A percentile compares a stretch with the other conserved stretches of the same genome.
Evolutionary conservation across 1,139 yeast species (phyloP).

Genomic region (Chernovozyma sophiae-reginae): DNA sequence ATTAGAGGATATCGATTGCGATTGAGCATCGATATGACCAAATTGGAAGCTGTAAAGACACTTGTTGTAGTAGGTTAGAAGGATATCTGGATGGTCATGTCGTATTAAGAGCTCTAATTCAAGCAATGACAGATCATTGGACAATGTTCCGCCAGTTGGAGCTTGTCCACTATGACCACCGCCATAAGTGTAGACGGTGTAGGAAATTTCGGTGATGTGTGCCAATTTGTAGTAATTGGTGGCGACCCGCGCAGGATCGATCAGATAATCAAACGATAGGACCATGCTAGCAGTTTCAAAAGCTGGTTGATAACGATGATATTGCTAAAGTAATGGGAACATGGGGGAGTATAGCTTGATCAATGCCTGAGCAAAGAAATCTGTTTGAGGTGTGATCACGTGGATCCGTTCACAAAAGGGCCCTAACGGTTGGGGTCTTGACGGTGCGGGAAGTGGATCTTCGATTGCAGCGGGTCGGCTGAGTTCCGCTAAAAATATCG

Average conservation of each 20-base stretch:
- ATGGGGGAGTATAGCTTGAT: too few relatives aligned
- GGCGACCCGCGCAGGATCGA: constrained; percentile 7
- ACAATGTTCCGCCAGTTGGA: constrained; percentile 14
- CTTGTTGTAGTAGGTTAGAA: constrained; percentile 58
- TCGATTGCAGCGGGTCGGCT: not conserved
- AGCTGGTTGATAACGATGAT: not conserved
- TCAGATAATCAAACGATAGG: not conserved
- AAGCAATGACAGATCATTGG: constrained; percentile 40
- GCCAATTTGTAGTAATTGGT: constrained; percentile 44
- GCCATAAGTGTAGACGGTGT: constrained; percentile 21
- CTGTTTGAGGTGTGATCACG: too few relatives aligned
- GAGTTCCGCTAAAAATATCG: not conserved
- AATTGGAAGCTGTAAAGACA: constrained; percentile 56
- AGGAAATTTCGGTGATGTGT: constrained; percentile 29
- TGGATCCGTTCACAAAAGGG: too few relatives aligned
- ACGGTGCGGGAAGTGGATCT: too few relatives aligned
- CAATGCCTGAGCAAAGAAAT: too few relatives aligned
- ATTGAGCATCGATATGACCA: constrained; percentile 26
- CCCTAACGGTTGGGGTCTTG: too few relatives aligned
- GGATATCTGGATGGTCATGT: constrained; percentile 44
- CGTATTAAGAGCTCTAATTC: constrained; percentile 61
- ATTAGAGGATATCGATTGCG: not conserved
- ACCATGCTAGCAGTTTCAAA: not conserved
- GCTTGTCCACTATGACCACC: constrained; percentile 5
- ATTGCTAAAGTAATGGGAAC: too few relatives aligned